phyloP scores from a whole-genome alignment of 306 rosid species.

The Lathyrus tuberosus region DNA sequence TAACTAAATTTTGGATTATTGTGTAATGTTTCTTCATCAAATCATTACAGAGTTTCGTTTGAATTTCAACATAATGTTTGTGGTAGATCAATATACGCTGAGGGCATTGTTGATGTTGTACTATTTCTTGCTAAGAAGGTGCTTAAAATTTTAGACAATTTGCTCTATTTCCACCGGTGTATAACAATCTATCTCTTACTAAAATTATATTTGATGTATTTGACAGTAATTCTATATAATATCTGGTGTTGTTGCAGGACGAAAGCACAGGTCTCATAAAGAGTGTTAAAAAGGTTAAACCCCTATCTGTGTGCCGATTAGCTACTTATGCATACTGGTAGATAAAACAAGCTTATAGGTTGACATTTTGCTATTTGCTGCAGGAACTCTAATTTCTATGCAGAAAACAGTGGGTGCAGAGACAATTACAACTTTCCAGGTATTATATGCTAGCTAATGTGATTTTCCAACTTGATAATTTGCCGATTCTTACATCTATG shows the following conservation, averaged over 20 bases:
- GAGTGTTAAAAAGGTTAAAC: too few relatives aligned
- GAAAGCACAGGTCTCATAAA: too few relatives aligned
- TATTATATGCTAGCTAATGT: constrained; percentile 40
- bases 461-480: constrained; percentile 26
- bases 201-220: too few relatives aligned
- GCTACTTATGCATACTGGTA: too few relatives aligned
- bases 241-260: too few relatives aligned
- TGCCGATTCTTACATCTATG: constrained; percentile 3
- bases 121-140: constrained; percentile 89
- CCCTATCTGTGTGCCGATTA: too few relatives aligned
- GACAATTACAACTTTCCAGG: constrained; percentile 86
- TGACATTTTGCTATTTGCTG: constrained; percentile 53
- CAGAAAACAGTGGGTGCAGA: constrained; percentile 87
- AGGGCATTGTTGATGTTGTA: constrained; percentile 88
- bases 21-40: not conserved
- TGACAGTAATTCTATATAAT: too few relatives aligned
- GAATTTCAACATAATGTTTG: constrained; percentile 97
- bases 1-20: constrained; percentile 16
- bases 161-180: too few relatives aligned
- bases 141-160: not conserved
- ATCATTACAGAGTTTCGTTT: constrained; percentile 74
- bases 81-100: constrained; percentile 94
- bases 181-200: too few relatives aligned
- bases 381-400: constrained; percentile 82
- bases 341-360: too few relatives aligned